A percentile compares a stretch with the other conserved stretches of the same genome.
Evolutionary conservation across 225 moss, liverwort and hornwort genomes (phyloP).

Genomic region (Pseudoscleropodium purum): DNA sequence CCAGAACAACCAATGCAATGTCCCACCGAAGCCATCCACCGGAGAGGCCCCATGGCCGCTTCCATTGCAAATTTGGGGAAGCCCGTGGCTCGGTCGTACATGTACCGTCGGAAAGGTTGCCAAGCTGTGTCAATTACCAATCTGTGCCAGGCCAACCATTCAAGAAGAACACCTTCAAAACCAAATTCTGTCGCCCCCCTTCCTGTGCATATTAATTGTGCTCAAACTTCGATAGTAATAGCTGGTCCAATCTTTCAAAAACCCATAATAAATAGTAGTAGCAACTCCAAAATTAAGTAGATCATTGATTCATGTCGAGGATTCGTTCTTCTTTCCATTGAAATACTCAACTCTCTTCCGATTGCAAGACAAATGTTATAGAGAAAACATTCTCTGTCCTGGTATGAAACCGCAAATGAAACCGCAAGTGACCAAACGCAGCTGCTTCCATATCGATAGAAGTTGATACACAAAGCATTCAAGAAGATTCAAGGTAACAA

Average conservation of each 20-base stretch:
- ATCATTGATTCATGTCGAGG: neutral
- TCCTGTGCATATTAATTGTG: no score
- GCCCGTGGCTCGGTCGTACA: no score
- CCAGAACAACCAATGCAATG: constrained; percentile 87
- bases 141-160: constrained; percentile 4
- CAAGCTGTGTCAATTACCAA: constrained; percentile 76
- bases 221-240: neutral
- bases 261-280: neutral
- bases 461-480: neutral
- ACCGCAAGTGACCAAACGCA: neutral
- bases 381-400: neutral
- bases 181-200: no score
- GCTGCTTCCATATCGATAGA: neutral
- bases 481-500: neutral
- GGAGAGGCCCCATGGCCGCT: no score
- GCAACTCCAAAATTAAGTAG: neutral
- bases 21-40: no score
- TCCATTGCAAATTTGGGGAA: constrained; percentile 58
- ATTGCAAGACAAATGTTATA: neutral
- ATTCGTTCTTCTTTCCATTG: neutral
- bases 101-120: constrained; percentile 78
- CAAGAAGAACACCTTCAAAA: neutral
- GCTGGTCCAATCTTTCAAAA: no score
- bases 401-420: no score
- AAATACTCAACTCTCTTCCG: neutral